A percentile compares a stretch with the other conserved stretches of the same genome.
Evolutionary conservation across 1,284 basidiomycete species (phyloP).

Genomic region (Cryptococcus sp.): DNA sequence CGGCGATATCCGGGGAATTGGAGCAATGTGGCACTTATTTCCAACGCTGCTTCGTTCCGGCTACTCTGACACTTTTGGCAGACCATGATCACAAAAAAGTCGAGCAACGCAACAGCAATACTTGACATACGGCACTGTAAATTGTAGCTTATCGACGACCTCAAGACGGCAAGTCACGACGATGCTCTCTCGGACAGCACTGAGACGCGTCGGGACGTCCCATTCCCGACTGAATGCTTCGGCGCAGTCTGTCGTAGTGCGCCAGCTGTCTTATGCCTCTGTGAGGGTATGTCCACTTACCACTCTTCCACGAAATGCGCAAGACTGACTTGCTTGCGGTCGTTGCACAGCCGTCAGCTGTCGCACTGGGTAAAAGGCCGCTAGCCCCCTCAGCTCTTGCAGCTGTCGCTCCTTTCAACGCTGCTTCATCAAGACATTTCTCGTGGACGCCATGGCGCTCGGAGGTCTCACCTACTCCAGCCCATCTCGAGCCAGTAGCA

Average conservation of each 20-base stretch:
- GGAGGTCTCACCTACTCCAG: constrained; percentile 2
- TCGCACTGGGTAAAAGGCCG: constrained; percentile 44
- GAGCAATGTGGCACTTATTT: constrained; percentile 7
- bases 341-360: constrained; percentile 24
- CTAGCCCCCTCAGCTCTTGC: background rate
- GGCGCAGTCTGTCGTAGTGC: constrained; percentile 9
- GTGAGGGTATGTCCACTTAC: constrained; percentile 15
- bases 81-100: no score
- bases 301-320: background rate
- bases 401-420: constrained; percentile 2
- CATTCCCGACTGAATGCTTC: background rate
- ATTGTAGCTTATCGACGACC: no score
- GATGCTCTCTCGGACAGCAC: constrained; percentile 18
- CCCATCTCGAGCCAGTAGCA: constrained; percentile 8
- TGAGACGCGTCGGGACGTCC: constrained; percentile 7
- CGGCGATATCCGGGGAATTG: background rate
- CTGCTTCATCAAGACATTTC: constrained; percentile 20
- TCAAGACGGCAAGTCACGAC: background rate
- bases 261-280: constrained; percentile 24
- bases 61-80: constrained; percentile 1
- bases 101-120: no score
- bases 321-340: background rate
- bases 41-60: background rate
- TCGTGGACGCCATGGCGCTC: constrained; percentile 35
- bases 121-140: no score